These are phyloP conservation scores for Rhizophagus sp. DNA, from an alignment of 192 early-diverging fungal genomes.

Conservation along the genomic window DNA sequence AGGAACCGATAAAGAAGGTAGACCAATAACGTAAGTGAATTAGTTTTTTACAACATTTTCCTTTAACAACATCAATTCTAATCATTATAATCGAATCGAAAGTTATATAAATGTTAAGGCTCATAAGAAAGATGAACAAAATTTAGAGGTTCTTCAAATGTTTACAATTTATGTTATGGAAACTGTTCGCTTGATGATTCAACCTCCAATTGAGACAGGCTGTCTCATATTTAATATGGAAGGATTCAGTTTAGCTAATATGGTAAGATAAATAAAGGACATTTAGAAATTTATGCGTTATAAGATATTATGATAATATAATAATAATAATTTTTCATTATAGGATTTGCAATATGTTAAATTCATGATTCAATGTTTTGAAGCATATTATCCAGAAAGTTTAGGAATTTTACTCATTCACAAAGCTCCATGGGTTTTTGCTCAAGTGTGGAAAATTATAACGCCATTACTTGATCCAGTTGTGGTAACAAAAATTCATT, in stretches of 20 bases:
- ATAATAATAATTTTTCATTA: not conserved
- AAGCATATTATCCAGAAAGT: conserved; percentile 90
- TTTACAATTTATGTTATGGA: conserved; percentile 77
- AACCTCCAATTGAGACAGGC: conserved; percentile 65
- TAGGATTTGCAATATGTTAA: conserved; percentile 56
- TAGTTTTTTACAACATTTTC: not conserved
- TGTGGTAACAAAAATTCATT: conserved; percentile 83
- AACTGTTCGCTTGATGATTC: conserved; percentile 63
- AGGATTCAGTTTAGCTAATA: conserved; percentile 44
- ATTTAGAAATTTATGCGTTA: not conserved
- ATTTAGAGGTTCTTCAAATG: conserved; percentile 62
- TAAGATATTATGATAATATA: not conserved
- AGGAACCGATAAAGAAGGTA: conserved; percentile 50
- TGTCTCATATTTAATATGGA: conserved; percentile 48
- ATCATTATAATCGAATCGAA: not conserved
- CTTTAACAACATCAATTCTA: not conserved
- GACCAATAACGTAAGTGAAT: conserved; percentile 53
- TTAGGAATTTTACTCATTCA: conserved; percentile 82
- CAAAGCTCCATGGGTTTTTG: conserved; percentile 88
- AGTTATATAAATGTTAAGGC: conserved; percentile 53
- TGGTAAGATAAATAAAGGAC: conserved; percentile 26
- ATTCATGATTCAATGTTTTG: conserved; percentile 77
- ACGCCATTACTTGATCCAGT: conserved; percentile 85
- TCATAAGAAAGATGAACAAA: conserved; percentile 61
- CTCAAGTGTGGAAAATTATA: conserved; percentile 82